Conservation (phyloP, 2,329 filamentous ascomycete species). For the Tolypocladium nubicola region DNA sequence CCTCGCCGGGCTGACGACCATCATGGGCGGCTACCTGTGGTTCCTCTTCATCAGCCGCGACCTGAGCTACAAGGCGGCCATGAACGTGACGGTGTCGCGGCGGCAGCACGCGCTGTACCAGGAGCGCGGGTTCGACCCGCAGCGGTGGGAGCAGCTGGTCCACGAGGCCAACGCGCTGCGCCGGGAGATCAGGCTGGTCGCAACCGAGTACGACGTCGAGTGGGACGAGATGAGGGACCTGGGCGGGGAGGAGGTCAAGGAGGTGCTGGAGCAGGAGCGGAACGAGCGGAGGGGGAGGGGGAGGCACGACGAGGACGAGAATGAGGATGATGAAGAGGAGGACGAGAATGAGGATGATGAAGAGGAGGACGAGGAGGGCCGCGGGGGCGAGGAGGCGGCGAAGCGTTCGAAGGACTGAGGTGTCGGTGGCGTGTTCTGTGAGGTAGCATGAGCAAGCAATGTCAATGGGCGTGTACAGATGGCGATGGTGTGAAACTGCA, state of each 20-base stretch:
- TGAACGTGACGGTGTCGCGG: constrained; percentile 75
- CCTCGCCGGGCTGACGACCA: constrained; percentile 71
- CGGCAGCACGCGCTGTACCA: constrained; percentile 71
- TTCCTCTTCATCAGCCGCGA: constrained; percentile 89
- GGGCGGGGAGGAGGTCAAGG: constrained; percentile 52
- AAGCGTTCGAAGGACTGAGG: constrained; percentile 7
- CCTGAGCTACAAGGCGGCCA: constrained; percentile 73
- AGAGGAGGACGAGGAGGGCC: constrained; percentile 17
- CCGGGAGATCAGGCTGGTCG: constrained; percentile 69
- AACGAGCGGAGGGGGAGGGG: constrained; percentile 22
- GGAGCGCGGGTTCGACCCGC: constrained; percentile 61
- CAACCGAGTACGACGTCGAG: constrained; percentile 80
- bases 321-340: constrained; percentile 26
- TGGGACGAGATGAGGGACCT: constrained; percentile 75
- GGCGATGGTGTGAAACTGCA: background rate
- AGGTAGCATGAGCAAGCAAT: background rate
- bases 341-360: constrained; percentile 26
- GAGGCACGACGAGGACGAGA: constrained; percentile 28
- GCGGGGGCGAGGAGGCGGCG: constrained; percentile 17
- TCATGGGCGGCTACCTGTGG: constrained; percentile 88
- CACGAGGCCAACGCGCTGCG: constrained; percentile 70
- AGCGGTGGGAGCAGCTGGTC: constrained; percentile 67
- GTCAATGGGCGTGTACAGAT: background rate
- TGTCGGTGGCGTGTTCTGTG: background rate
- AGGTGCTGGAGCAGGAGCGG: constrained; percentile 44